These are phyloP conservation scores for Aspergillus proliferans DNA, from an alignment of 2,329 filamentous ascomycete genomes.

Conservation along the genomic window DNA sequence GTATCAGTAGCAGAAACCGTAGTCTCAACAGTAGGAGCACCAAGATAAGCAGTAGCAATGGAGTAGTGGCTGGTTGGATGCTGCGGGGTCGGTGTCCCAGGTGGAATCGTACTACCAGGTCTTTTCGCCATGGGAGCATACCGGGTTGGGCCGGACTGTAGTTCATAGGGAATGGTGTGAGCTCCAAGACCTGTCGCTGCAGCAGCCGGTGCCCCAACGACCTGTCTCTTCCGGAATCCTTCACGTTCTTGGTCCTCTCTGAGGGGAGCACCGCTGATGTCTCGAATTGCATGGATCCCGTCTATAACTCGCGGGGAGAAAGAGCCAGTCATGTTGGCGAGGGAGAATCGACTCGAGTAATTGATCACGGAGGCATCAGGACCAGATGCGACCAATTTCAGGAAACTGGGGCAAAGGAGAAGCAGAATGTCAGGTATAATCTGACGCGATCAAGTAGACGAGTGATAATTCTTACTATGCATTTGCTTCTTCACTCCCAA, in stretches of 20 bases:
- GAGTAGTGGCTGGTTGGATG: slow-evolving; percentile 51
- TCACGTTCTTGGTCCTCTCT: slow-evolving; percentile 15
- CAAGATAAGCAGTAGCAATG: slow-evolving; percentile 48
- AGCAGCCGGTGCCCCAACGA: slow-evolving; percentile 7
- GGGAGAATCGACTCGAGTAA: slow-evolving; percentile 59
- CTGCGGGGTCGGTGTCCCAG: slow-evolving; percentile 44
- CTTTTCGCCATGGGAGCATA: slow-evolving; percentile 58
- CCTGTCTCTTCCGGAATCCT: slow-evolving; percentile 27
- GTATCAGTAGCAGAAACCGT: slow-evolving; percentile 49
- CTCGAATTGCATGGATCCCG: slow-evolving; percentile 31
- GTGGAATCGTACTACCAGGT: slow-evolving; percentile 55
- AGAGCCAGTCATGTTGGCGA: slow-evolving; percentile 57
- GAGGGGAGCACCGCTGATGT: slow-evolving; percentile 19
- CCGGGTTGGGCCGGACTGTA: slow-evolving; percentile 50
- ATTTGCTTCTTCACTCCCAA: slow-evolving; percentile 44
- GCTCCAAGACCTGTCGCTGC: neutral
- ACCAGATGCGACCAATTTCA: slow-evolving; percentile 53
- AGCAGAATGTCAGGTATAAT: neutral
- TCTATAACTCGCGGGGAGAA: slow-evolving; percentile 40
- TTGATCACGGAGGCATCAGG: slow-evolving; percentile 51
- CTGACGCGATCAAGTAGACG: neutral
- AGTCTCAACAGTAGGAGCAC: slow-evolving; percentile 40
- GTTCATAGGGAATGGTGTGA: slow-evolving; percentile 46
- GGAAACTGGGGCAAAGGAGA: slow-evolving; percentile 40
- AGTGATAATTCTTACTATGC: slow-evolving; percentile 47